Percentiles rank a stretch among this genome's conserved stretches.
phyloP scores from a whole-genome alignment of 257 asterid species.

The Penstemon newberryi region DNA sequence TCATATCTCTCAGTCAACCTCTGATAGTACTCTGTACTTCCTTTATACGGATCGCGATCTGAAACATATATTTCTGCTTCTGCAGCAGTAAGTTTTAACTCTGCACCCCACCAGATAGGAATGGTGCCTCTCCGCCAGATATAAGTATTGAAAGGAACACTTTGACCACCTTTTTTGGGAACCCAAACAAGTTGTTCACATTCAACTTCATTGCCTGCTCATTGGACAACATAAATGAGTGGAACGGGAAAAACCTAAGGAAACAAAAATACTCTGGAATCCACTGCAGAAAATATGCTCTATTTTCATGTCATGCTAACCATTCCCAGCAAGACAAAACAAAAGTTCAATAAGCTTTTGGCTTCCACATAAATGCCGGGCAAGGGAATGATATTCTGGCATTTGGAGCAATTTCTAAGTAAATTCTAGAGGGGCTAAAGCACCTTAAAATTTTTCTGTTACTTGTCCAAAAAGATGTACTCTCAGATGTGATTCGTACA shows the following conservation, averaged over 20 bases:
- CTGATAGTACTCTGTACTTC: constrained; percentile 85
- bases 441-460: constrained; percentile 7
- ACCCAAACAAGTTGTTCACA: constrained; percentile 97
- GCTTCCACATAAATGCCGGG: constrained; percentile 19
- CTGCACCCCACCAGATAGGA: constrained; percentile 99
- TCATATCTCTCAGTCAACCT: constrained; percentile 93
- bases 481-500: background rate
- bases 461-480: constrained; percentile 14
- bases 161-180: constrained; percentile 72
- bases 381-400: background rate
- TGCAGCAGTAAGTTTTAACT: constrained; percentile 92
- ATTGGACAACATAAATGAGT: constrained; percentile 34
- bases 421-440: constrained; percentile 17
- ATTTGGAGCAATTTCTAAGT: constrained; percentile 15
- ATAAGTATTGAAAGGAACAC: constrained; percentile 87
- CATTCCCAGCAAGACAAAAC: constrained; percentile 1
- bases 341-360: background rate
- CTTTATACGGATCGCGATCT: constrained; percentile 85
- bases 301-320: constrained; percentile 21
- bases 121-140: constrained; percentile 99
- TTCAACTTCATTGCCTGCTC: constrained; percentile 96
- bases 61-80: constrained; percentile 98
- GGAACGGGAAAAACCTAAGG: constrained; percentile 13
- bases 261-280: constrained; percentile 20
- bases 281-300: background rate